Evolutionary conservation across 345 rosid genomes (phyloP), one percentile per base, ranked within the genome.

Genomic region (Chamaenerion angustifolium): DNA sequence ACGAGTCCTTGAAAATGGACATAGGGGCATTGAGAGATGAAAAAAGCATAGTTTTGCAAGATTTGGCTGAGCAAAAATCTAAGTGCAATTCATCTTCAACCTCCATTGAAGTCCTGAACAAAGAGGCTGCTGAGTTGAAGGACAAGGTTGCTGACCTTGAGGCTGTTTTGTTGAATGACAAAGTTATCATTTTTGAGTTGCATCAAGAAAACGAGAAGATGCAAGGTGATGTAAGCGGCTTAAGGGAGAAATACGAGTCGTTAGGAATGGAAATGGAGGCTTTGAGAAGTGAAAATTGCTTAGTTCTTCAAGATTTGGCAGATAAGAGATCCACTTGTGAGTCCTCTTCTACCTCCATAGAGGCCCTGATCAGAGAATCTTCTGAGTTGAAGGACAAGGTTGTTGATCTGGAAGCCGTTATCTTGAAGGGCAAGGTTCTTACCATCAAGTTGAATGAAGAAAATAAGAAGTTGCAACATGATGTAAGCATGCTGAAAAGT

Each of bases 271-370:
- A 73, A 57, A 44, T 65, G n/a, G 49, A 44, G n/a, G 53, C 71
- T 61, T 62, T 73, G 55, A 61, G 57, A 63, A 25, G 40, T 10
- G 71, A 75, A 62, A 75, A 64, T 23, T 57, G 49, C 52, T 40
- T 48, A 49, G 65, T 74, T 57, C 72, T 74, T 17, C 72, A 56
- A 62, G 79, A 79, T 67, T 56, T 79, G 64, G 81, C 70, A 52
- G 56, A 71, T 48, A 67, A 55, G 63, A 77, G 49, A 51, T 61
- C 71, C 35, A 67, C 73, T 52, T 63, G 68, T 50, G 61, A 75
- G 31, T 68, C 72, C 48, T 67, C 69, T 40, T 46, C 49, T 31
- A 66, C 67, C 25, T 37, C 56, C 50, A 45, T 64, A 14, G 57
- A 55, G 13, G 13, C 43, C 61, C 79, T 73, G 85, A 79, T 70